phyloP scores from a whole-genome alignment of 345 rosid genomes.

The Eucalyptus cloeziana region DNA sequence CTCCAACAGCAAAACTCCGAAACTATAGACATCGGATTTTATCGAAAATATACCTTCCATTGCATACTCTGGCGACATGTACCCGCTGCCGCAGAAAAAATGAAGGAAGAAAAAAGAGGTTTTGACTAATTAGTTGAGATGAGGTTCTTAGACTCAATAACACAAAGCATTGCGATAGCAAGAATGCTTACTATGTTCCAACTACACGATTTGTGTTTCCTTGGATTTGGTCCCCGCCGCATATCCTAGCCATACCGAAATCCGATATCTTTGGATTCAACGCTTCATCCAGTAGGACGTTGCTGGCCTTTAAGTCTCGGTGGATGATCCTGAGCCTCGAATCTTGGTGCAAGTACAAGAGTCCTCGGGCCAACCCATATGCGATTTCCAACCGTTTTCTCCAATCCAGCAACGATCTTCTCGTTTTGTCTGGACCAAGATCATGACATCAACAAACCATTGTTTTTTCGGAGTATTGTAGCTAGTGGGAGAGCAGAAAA shows the following conservation, averaged over 20 bases:
- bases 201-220: slow-evolving; percentile 44
- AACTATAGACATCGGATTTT: too few relatives aligned
- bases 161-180: neutral
- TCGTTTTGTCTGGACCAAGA: neutral
- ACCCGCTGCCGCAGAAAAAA: too few relatives aligned
- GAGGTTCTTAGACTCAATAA: neutral
- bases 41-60: too few relatives aligned
- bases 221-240: slow-evolving; percentile 34
- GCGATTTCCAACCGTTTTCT: slow-evolving; percentile 33
- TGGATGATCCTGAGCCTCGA: slow-evolving; percentile 69
- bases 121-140: too few relatives aligned
- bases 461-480: neutral
- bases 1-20: slow-evolving; percentile 10
- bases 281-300: slow-evolving; percentile 31
- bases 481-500: neutral
- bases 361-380: slow-evolving; percentile 50
- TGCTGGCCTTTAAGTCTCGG: slow-evolving; percentile 64
- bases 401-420: slow-evolving; percentile 25
- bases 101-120: too few relatives aligned
- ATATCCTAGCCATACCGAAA: slow-evolving; percentile 61
- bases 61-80: too few relatives aligned
- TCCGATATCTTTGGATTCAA: slow-evolving; percentile 61
- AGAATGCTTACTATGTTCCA: slow-evolving; percentile 49
- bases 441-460: neutral
- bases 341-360: slow-evolving; percentile 60